These are phyloP conservation scores for Gracilaria domingensis DNA, from an alignment of 23 red algal species.

Conservation along the genomic window DNA sequence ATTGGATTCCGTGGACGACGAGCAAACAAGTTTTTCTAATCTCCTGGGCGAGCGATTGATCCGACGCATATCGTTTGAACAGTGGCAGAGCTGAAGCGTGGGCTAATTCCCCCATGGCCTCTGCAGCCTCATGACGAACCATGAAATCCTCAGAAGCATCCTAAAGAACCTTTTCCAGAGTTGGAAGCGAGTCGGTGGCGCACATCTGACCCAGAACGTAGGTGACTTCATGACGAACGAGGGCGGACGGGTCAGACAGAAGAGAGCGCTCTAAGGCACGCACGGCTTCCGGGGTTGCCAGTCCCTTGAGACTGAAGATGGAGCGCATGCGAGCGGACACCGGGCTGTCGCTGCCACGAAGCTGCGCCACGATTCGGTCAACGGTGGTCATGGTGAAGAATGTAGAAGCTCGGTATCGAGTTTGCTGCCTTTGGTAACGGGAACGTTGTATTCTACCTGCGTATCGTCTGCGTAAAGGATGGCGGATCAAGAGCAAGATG, in stretches of 20 bases:
- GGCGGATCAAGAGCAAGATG: too few species aligned
- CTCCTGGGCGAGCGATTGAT: slow-evolving; percentile 52
- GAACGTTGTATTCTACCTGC: too few species aligned
- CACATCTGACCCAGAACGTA: slow-evolving; percentile 97
- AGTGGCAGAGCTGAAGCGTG: slow-evolving; percentile 7
- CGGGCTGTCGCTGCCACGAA: slow-evolving; percentile 8
- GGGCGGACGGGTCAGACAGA: slow-evolving; percentile 74
- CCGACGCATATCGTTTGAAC: slow-evolving; percentile 37
- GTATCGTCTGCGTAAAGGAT: too few species aligned
- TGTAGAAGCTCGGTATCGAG: too few species aligned
- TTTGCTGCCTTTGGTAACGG: too few species aligned
- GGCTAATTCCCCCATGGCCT: slow-evolving; percentile 94
- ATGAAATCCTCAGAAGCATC: slow-evolving; percentile 80
- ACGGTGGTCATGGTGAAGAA: slow-evolving; percentile 22
- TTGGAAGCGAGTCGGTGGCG: slow-evolving; percentile 23
- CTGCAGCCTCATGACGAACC: slow-evolving; percentile 97
- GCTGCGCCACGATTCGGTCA: slow-evolving; percentile 25
- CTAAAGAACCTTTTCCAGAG: slow-evolving; percentile 47
- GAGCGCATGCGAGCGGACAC: slow-evolving; percentile 86
- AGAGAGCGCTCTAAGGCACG: slow-evolving; percentile 57
- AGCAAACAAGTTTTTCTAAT: slow-evolving; percentile 90
- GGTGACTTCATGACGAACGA: slow-evolving; percentile 92
- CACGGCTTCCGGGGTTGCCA: slow-evolving; percentile 58
- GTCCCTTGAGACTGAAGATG: slow-evolving; percentile 90
- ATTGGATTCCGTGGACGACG: slow-evolving; percentile 66